phyloP scores from a whole-genome alignment of 2,329 filamentous ascomycete species.

The Penicillium verrucosum region DNA sequence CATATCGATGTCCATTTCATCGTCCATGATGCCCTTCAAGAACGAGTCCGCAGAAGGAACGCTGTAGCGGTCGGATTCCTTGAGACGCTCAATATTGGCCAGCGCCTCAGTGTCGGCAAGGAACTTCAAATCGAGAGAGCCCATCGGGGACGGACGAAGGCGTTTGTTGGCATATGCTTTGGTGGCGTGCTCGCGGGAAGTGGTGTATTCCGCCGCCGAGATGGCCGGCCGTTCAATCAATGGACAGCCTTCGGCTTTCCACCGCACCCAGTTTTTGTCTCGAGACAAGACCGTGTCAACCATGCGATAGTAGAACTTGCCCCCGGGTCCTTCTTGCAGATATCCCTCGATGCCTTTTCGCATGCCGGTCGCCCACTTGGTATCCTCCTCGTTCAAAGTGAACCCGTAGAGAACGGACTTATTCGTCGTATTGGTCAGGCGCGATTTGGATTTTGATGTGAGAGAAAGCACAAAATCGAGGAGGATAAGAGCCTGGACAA shows the following conservation, averaged over 20 bases:
- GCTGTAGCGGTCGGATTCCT: conserved; percentile 60
- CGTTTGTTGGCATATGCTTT: conserved; percentile 69
- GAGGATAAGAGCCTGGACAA: conserved; percentile 91
- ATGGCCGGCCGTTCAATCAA: conserved; percentile 76
- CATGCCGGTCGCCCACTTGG: conserved; percentile 79
- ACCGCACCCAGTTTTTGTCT: conserved; percentile 98
- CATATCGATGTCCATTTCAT: conserved; percentile 84
- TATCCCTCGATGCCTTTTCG: conserved; percentile 77
- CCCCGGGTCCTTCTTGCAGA: conserved; percentile 74
- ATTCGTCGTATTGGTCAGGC: conserved; percentile 70
- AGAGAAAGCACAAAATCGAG: conserved; percentile 94
- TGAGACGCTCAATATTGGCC: conserved; percentile 66
- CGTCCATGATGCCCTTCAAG: conserved; percentile 68
- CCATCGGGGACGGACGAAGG: conserved; percentile 65
- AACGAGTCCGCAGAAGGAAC: conserved; percentile 70
- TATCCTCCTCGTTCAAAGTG: conserved; percentile 75
- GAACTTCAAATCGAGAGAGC: conserved; percentile 74
- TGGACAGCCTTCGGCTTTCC: conserved; percentile 94
- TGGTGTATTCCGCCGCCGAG: conserved; percentile 63
- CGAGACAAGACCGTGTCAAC: conserved; percentile 92
- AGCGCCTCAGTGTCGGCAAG: conserved; percentile 64
- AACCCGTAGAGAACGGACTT: conserved; percentile 86
- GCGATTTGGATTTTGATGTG: conserved; percentile 76
- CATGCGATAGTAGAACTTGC: conserved; percentile 92
- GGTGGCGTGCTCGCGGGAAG: conserved; percentile 64